phyloP scores from a whole-genome alignment of 2,329 filamentous ascomycete species.

The Fusarium udum region DNA sequence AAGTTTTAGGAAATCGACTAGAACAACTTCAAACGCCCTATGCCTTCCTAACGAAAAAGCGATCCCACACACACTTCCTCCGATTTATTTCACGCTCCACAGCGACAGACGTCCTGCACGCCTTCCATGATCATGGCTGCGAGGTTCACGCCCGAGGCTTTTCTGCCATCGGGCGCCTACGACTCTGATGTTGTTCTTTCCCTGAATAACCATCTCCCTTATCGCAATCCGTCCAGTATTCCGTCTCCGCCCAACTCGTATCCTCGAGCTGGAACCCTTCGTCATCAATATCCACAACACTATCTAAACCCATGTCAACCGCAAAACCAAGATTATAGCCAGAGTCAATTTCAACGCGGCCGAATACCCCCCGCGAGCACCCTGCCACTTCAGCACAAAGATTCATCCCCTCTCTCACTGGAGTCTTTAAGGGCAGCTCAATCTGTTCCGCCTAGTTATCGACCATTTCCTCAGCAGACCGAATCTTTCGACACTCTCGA shows the following conservation, averaged over 20 bases:
- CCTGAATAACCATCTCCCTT: conserved; percentile 30
- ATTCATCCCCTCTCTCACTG: conserved; percentile 37
- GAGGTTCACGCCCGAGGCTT: conserved; percentile 41
- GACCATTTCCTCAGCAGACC: conserved; percentile 25
- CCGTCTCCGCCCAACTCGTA: conserved; percentile 33
- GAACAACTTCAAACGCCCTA: conserved; percentile 22
- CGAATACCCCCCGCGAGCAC: conserved; percentile 40
- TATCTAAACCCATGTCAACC: conserved; percentile 31
- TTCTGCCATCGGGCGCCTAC: conserved; percentile 43
- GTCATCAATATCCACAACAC: conserved; percentile 37
- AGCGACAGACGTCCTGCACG: conserved; percentile 12
- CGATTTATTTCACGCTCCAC: conserved; percentile 31
- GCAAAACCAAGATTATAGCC: conserved; percentile 29
- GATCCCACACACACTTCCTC: conserved; percentile 21
- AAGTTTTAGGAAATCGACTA: conserved; percentile 15
- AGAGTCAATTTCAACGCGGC: conserved; percentile 29
- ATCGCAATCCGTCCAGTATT: conserved; percentile 23
- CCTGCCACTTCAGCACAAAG: conserved; percentile 26
- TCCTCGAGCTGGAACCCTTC: conserved; percentile 33
- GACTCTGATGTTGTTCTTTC: conserved; percentile 34
- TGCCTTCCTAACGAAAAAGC: conserved; percentile 34
- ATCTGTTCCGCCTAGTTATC: conserved; percentile 21
- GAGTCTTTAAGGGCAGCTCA: conserved; percentile 41
- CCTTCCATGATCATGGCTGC: conserved; percentile 39
- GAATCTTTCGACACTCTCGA: conserved; percentile 25